phyloP scores from a whole-genome alignment of 2,329 filamentous ascomycete species.

The Trichoderma citrinoviride region DNA sequence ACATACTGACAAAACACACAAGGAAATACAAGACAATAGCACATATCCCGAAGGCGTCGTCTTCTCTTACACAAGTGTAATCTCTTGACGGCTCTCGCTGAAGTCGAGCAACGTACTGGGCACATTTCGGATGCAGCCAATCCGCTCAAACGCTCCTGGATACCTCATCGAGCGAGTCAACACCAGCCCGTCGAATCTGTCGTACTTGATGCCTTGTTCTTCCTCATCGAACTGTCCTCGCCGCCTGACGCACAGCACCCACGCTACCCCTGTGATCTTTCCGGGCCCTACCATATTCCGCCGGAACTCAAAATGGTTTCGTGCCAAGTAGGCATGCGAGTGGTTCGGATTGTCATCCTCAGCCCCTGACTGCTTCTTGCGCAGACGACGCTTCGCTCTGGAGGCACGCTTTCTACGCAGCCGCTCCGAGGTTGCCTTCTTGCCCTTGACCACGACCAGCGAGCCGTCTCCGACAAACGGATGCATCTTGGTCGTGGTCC shows the following conservation, averaged over 20 bases:
- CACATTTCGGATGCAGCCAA: conserved; percentile 6
- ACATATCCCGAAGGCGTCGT: too few relatives aligned
- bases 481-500: background rate
- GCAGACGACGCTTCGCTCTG: background rate
- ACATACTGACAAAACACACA: background rate
- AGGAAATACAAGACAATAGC: background rate
- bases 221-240: background rate
- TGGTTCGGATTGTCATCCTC: background rate
- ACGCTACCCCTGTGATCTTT: background rate
- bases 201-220: background rate
- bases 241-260: background rate
- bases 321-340: background rate
- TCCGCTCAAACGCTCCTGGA: background rate
- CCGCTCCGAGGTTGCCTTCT: too few relatives aligned
- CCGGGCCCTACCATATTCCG: background rate
- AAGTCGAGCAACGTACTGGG: background rate
- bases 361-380: background rate
- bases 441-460: background rate
- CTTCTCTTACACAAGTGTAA: background rate
- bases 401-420: background rate
- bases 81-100: background rate
- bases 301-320: background rate
- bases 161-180: background rate
- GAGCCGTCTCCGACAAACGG: background rate
- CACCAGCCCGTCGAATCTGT: conserved; percentile 3